A percentile compares a stretch with the other conserved stretches of the same genome.
These are phyloP conservation scores for Venturia pyrina DNA, from an alignment of 2,329 filamentous ascomycete species.

Conservation along the genomic window DNA sequence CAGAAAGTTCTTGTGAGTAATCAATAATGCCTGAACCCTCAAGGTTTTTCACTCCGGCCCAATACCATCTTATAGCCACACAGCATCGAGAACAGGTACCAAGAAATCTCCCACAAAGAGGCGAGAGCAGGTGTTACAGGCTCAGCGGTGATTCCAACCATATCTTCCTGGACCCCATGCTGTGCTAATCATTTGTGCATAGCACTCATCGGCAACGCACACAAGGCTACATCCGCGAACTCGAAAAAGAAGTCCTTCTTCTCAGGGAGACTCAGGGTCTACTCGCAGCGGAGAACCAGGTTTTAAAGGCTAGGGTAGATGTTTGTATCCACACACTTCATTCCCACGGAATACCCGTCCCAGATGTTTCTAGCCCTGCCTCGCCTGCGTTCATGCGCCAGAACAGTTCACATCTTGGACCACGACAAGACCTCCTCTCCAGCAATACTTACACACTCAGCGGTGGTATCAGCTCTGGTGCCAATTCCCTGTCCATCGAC, in stretches of 20 bases:
- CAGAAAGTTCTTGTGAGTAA: neutral
- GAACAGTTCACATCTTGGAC: neutral
- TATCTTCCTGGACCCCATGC: neutral
- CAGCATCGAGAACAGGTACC: neutral
- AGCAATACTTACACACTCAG: neutral
- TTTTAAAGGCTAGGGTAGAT: neutral
- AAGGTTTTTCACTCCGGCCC: no score
- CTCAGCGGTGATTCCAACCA: neutral
- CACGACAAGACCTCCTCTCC: neutral
- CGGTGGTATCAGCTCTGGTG: neutral
- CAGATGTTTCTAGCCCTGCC: neutral
- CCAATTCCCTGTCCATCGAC: neutral
- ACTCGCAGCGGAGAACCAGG: neutral
- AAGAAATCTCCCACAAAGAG: constrained; percentile 4
- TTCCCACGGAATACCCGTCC: neutral
- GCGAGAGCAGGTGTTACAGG: constrained; percentile 9
- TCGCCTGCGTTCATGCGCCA: neutral
- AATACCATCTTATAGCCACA: neutral
- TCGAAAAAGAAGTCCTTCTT: constrained; percentile 11
- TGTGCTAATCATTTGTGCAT: neutral
- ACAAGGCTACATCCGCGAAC: constrained; percentile 11
- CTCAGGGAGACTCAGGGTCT: neutral
- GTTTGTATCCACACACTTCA: neutral
- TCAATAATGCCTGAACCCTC: no score
- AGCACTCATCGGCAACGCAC: constrained; percentile 12